Evolutionary conservation across 2,329 filamentous ascomycete genomes (phyloP), one percentile per base, ranked within the genome.

Genomic region (Aspergillus sp.): DNA sequence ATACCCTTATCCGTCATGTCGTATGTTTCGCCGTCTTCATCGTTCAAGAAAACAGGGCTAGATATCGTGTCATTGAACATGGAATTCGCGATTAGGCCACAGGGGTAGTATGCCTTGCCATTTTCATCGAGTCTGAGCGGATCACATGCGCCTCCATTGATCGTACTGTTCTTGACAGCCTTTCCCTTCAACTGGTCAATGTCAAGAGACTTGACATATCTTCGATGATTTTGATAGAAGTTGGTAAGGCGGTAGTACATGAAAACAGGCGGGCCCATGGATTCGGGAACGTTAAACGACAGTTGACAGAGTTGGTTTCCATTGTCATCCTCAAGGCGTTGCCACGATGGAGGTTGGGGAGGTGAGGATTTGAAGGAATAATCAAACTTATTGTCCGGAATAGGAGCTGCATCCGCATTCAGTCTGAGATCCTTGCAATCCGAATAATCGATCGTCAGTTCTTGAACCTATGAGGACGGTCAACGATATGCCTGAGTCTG

Each of bases 221-320:
- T 89, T 67, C 95, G 90, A 76, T 99, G 95, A 76, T 99, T 99
- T 79, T 99, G 95, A 82, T 98, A 98, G 81, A 99, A 99, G 80
- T 98, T 97, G 61, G 92, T 94, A 65, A 99, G 88, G 69, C 91
- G 90, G 79, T 99, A 99, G 82, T 97, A 99, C 78, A 98, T 88
- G 64, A 94, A 86, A 11, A 99, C 91, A 0, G 94, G 93, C 1
- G 93, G 87, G 3, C 85, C 83, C 78, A 99, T 89, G 61, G 88
- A 82, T 70, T 94, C 89, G 1, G 92, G 92, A 8, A 97, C 88
- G 41, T 85, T 82, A 79, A 98, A 97, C 64, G 87, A 83, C 59
- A 99, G 78, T 34, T 85, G 85, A 84, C 95, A 99, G 25, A 83
- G 76, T 11, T 77, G 78, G 4, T 79, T 86, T 70, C 73, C 65